These are phyloP conservation scores for Dacryopinax spathularia DNA, from an alignment of 768 basidiomycete species.

Conservation along the genomic window DNA sequence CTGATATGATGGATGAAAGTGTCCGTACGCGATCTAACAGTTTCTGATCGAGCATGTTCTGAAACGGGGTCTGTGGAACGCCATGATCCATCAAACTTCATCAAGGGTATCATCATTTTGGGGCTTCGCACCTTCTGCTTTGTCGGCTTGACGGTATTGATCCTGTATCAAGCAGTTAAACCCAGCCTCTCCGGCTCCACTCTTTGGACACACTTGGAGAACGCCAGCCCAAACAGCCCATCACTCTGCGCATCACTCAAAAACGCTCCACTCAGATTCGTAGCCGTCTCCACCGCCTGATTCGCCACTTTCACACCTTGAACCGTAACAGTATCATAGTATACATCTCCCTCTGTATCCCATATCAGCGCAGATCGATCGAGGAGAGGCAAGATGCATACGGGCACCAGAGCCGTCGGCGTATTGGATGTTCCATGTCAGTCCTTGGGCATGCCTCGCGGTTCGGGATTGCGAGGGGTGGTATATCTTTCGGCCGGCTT, in stretches of 20 bases:
- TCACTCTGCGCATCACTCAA: conserved; percentile 25
- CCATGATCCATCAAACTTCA: background rate
- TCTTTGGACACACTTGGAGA: conserved; percentile 15
- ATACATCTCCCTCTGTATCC: conserved; percentile 18
- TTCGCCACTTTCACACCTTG: conserved; percentile 20
- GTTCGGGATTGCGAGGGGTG: conserved; percentile 18
- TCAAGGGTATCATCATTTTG: background rate
- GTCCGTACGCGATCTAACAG: conserved; percentile 12
- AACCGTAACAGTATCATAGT: conserved; percentile 16
- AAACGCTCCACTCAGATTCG: conserved; percentile 25
- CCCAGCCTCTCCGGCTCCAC: background rate
- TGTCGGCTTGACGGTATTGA: conserved; percentile 28
- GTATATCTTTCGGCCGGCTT: conserved; percentile 14
- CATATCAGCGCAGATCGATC: background rate
- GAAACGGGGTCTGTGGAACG: conserved; percentile 23
- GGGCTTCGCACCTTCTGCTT: conserved; percentile 16
- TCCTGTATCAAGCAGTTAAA: background rate
- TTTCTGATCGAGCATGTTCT: conserved; percentile 28
- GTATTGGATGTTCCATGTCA: conserved; percentile 16
- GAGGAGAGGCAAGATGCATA: background rate
- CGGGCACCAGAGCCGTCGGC: conserved; percentile 16
- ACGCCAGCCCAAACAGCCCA: conserved; percentile 29
- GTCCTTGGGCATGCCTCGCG: conserved; percentile 11
- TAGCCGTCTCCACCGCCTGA: conserved; percentile 29
- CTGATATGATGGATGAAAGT: background rate